phyloP scores from a whole-genome alignment of 2,329 filamentous ascomycete species.

The Clonostachys solani region DNA sequence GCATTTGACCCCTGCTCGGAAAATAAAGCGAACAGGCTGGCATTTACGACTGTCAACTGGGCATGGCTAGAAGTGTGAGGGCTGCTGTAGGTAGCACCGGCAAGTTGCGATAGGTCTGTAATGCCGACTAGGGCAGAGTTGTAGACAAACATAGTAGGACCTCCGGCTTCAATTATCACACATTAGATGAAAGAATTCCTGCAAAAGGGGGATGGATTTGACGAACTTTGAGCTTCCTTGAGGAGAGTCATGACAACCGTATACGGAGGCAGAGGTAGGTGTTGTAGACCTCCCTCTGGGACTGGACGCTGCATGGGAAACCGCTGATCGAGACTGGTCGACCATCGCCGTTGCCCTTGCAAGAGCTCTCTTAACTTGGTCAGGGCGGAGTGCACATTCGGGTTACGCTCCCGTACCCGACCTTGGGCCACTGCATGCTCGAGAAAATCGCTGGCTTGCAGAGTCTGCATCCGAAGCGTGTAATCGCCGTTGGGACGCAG shows the following conservation, averaged over 20 bases:
- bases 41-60: slow-evolving; percentile 45
- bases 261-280: slow-evolving; percentile 50
- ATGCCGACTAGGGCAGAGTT: slow-evolving; percentile 44
- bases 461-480: background rate
- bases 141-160: slow-evolving; percentile 45
- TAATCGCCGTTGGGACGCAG: background rate
- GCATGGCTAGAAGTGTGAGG: slow-evolving; percentile 45
- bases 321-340: slow-evolving; percentile 9
- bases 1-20: slow-evolving; percentile 36
- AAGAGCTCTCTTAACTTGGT: background rate
- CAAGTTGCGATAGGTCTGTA: slow-evolving; percentile 40
- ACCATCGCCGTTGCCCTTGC: background rate
- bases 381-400: background rate
- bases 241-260: slow-evolving; percentile 41
- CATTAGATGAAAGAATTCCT: background rate
- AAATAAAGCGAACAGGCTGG: slow-evolving; percentile 44
- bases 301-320: slow-evolving; percentile 40
- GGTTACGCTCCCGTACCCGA: background rate
- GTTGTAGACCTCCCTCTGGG: slow-evolving; percentile 39
- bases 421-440: background rate
- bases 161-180: slow-evolving; percentile 12
- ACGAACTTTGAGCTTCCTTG: slow-evolving; percentile 28
- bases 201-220: background rate
- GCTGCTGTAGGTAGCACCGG: slow-evolving; percentile 46
- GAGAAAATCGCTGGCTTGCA: background rate